Evolutionary conservation across 768 basidiomycete genomes (phyloP).

Genomic region (Ramaria rubella): DNA sequence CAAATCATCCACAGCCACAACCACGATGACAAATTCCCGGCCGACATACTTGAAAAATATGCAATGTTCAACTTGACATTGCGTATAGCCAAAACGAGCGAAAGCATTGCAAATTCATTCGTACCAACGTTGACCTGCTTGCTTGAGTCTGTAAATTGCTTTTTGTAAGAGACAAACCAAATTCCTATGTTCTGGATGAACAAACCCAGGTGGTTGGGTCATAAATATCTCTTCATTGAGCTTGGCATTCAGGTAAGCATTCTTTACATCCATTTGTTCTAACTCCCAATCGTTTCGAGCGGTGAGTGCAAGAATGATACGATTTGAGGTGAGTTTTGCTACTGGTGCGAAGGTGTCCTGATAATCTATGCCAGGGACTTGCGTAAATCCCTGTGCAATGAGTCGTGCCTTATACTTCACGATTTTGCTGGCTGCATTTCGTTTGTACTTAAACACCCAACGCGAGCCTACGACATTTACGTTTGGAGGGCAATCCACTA

Average conservation of each 20-base stretch:
- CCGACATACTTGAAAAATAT: no score
- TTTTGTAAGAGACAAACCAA: constrained; percentile 17
- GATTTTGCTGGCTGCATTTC: background rate
- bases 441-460: background rate
- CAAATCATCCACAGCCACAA: constrained; percentile 4
- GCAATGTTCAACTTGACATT: no score
- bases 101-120: constrained; percentile 11
- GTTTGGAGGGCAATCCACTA: constrained; percentile 13
- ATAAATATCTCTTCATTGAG: constrained; percentile 31
- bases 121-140: constrained; percentile 31
- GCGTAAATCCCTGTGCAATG: no score
- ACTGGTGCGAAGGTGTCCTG: no score
- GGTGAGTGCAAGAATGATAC: no score
- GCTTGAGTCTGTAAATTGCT: constrained; percentile 34
- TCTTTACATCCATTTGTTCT: no score
- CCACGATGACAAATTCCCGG: background rate
- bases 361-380: no score
- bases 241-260: no score
- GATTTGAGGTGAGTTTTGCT: no score
- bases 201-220: constrained; percentile 28
- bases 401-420: no score
- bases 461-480: no score
- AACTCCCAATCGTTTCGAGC: no score
- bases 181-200: constrained; percentile 14
- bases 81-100: background rate